These are phyloP conservation scores for Filobasidium uniguttulatum DNA, from an alignment of 1,284 basidiomycete species.

Conservation along the genomic window DNA sequence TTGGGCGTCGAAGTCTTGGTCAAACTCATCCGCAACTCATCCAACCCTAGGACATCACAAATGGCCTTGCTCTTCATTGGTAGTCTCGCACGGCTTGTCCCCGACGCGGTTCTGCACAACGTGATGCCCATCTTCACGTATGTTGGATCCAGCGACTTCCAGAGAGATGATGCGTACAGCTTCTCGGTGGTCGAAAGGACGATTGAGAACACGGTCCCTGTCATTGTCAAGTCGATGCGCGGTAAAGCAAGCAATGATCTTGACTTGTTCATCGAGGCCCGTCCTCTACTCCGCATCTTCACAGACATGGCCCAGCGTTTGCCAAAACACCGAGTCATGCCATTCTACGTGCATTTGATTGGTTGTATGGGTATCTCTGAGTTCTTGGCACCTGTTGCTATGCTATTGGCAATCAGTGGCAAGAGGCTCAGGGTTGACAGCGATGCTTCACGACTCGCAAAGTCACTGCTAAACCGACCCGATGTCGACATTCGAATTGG, in stretches of 20 bases:
- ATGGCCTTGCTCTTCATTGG: slow-evolving; percentile 84
- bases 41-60: slow-evolving; percentile 88
- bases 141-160: slow-evolving; percentile 93
- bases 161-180: slow-evolving; percentile 89
- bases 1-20: slow-evolving; percentile 61
- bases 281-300: slow-evolving; percentile 35
- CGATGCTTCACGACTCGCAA: not conserved
- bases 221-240: slow-evolving; percentile 67
- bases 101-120: slow-evolving; percentile 82
- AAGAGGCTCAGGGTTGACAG: not conserved
- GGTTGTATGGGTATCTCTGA: slow-evolving; percentile 67
- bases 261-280: slow-evolving; percentile 47
- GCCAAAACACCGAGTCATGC: slow-evolving; percentile 36
- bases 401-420: slow-evolving; percentile 43
- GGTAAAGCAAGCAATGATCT: slow-evolving; percentile 43
- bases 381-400: slow-evolving; percentile 69
- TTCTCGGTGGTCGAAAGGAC: slow-evolving; percentile 94
- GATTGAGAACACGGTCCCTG: slow-evolving; percentile 81
- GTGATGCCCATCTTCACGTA: slow-evolving; percentile 99
- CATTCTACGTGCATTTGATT: slow-evolving; percentile 80
- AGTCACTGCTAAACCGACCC: slow-evolving; percentile 52
- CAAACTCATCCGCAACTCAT: slow-evolving; percentile 68
- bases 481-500: slow-evolving; percentile 43
- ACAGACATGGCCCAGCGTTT: slow-evolving; percentile 37
- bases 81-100: slow-evolving; percentile 65